Evolutionary conservation across 148 eudicot genomes (phyloP), one percentile per base, ranked within the genome.

Genomic region (Rhododendron williamsianum): DNA sequence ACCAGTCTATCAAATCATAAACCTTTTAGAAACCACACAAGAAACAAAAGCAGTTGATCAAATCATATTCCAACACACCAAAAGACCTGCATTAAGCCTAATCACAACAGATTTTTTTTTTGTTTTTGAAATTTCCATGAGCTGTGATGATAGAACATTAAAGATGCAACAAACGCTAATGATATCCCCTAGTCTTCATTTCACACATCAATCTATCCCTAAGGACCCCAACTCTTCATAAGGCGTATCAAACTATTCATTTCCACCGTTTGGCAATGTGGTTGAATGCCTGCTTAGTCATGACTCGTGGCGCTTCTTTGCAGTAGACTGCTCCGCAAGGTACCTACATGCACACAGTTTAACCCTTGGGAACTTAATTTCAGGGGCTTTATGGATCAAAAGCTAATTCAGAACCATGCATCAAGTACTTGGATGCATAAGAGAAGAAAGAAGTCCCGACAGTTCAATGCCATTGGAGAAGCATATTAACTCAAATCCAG

Each of bases 311-410:
- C 77, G 88, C 81, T 90, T 88, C 86, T 92, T 92, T 69, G 90
- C 94, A 48, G 84, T 83, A 71, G 96, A 91, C 69, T 91, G 94
- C 89, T 94, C 98, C 1, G 93, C 85, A 19, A 94, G 91, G 81
- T 93, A 93, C 93, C 98, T 94, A 78, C 43, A 86, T 13, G 80
- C 7, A 78, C 77, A 84, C 45, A 56, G 82, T 35, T 80, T 23
- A 60, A 72, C 25, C 33, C 52, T 30, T 25, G 69, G 73, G 58
- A 82, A 73, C 48, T 72, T 48, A 81, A 33, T 36, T 23, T 67
- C 41, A 13, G 80, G 60, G 85, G 54, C 36, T 36, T 9, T 38
- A 67, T 27, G 45, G n/a, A 43, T 46, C 3, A 67, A 78, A 52
- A 63, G 9, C 30, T n/a, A 76, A 23, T 13, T 19, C 36, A 35